A percentile compares a stretch with the other conserved stretches of the same genome.
phyloP scores from a whole-genome alignment of 495 filamentous ascomycete species.

The Tirmania nivea region DNA sequence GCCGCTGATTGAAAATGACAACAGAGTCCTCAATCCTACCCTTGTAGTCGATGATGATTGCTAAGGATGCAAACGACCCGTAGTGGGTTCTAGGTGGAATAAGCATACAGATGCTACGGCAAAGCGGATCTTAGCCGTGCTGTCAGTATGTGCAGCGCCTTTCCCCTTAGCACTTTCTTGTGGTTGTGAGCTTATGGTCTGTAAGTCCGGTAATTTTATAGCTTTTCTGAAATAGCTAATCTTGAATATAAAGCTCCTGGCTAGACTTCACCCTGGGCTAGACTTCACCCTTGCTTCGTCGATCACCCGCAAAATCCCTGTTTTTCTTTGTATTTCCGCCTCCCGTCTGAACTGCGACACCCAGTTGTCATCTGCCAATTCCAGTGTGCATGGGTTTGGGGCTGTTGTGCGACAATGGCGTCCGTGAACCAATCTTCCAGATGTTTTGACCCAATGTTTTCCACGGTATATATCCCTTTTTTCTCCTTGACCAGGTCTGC shows the following conservation, averaged over 20 bases:
- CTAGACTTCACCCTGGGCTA: not conserved
- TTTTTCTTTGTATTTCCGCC: conserved; percentile 16
- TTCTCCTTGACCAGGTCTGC: not conserved
- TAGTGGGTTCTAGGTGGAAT: conserved; percentile 22
- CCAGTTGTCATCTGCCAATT: conserved; percentile 17
- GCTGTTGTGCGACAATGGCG: conserved; percentile 27
- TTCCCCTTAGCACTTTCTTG: conserved; percentile 4
- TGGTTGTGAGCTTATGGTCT: conserved; percentile 2
- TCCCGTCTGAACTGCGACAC: conserved; percentile 20
- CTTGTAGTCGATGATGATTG: conserved; percentile 27
- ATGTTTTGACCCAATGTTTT: not conserved
- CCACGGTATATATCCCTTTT: not conserved
- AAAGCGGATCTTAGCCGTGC: not conserved
- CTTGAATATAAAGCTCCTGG: conserved; percentile 23
- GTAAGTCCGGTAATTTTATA: conserved; percentile 7
- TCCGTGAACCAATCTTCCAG: conserved; percentile 28
- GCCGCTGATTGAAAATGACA: conserved; percentile 27
- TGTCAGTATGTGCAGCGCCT: conserved; percentile 8
- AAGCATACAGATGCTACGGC: conserved; percentile 22
- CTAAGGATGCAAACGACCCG: conserved; percentile 28
- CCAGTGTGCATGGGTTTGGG: conserved; percentile 28
- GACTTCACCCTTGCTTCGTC: conserved; percentile 3
- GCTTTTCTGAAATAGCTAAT: conserved; percentile 29
- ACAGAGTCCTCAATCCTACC: conserved; percentile 24
- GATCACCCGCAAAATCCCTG: conserved; percentile 9